Conservation (phyloP, 768 basidiomycete genomes). For the Chalciporus pseudorubinellus region DNA sequence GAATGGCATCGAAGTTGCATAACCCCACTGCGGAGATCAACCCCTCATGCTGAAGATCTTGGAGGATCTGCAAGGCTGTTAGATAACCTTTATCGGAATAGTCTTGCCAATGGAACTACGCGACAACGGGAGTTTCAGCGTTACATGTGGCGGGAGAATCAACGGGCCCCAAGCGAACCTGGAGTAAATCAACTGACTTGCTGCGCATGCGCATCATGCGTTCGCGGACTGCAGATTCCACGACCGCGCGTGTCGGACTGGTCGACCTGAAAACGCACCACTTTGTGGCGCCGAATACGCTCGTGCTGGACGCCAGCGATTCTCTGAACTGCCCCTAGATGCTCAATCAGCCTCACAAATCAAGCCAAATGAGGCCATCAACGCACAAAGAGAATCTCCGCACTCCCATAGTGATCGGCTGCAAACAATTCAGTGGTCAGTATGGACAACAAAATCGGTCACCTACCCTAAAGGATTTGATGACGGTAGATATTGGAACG, state of each 20-base stretch:
- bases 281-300: slow-evolving; percentile 74
- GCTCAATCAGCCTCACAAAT: not conserved
- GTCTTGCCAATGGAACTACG: slow-evolving; percentile 81
- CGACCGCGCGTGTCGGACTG: slow-evolving; percentile 49
- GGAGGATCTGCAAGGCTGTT: slow-evolving; percentile 48
- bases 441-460: not conserved
- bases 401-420: slow-evolving; percentile 88
- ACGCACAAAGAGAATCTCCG: slow-evolving; percentile 77
- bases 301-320: slow-evolving; percentile 38
- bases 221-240: slow-evolving; percentile 64
- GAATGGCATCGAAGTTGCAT: slow-evolving; percentile 76
- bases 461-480: slow-evolving; percentile 25
- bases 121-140: not conserved
- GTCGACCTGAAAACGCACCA: slow-evolving; percentile 75
- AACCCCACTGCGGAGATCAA: slow-evolving; percentile 67
- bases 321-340: slow-evolving; percentile 67
- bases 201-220: slow-evolving; percentile 67
- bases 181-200: slow-evolving; percentile 62
- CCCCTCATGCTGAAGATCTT: slow-evolving; percentile 57
- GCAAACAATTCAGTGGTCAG: slow-evolving; percentile 13
- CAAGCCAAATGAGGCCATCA: not conserved
- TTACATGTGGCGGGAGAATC: not conserved
- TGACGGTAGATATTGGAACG: slow-evolving; percentile 2
- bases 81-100: slow-evolving; percentile 51
- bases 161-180: slow-evolving; percentile 41